Evolutionary conservation across 208 protist species (phyloP), one percentile per base, ranked within the genome.

Genomic region (Phytomonas sp.): DNA sequence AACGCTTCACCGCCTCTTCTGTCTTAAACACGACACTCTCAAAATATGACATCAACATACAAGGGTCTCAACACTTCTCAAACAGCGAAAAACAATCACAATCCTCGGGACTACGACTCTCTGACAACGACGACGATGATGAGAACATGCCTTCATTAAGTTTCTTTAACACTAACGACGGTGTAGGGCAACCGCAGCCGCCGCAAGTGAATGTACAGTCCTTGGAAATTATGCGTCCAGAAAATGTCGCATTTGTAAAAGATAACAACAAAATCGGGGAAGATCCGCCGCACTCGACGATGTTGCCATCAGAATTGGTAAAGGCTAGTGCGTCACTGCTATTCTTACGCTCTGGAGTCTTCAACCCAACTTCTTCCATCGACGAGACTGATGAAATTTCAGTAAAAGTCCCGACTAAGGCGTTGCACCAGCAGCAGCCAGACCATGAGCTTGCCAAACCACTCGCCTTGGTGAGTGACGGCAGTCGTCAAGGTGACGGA

Each of bases 161-260:
- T 28, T 46, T 29, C 37, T 61, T 37, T 26, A 70, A 46, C 66
- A 43, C 6, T 36, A 63, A 7, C 66, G 62, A 62, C 30, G 62
- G 23, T n/a, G 26, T 33, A 30, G 30, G 40, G 5, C 29, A 8
- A 31, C 62, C 40, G 13, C 37, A 32, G n/a, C 59, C 67, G 11
- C 4, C 51, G 29, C 67, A 29, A 66, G n/a, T 66, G 72, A 65
- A 36, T 31, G 26, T n/a, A n/a, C 64, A 53, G 11, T 36, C 13
- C 11, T 30, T 63, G 15, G 60, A 15, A 17, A 2, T 43, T 64
- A 64, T n/a, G 23, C 60, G 23, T 43, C 32, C 23, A 64, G 32
- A 64, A 17, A 64, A 40, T 64, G 60, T 17, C 13, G 36, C 31
- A 64, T 17, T 64, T 64, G 60, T 34, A 64, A 64, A 64, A 15